These are phyloP conservation scores for Adenanthera pavonina DNA, from an alignment of 306 rosid species.

Conservation along the genomic window DNA sequence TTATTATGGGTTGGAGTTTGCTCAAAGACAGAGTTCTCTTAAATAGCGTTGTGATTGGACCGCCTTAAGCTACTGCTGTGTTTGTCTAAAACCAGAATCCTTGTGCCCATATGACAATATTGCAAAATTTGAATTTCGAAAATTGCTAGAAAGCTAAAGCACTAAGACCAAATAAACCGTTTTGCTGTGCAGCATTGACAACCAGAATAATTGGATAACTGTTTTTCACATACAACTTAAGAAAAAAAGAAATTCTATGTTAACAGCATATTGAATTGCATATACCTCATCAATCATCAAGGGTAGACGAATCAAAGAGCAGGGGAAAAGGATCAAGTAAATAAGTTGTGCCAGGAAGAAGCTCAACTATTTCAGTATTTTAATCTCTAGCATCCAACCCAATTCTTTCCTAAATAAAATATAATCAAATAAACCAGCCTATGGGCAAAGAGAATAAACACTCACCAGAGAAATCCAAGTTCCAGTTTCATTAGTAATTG, in stretches of 20 bases:
- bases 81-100: background rate
- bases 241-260: background rate
- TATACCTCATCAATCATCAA: background rate
- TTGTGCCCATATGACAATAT: conserved; percentile 3
- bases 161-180: conserved; percentile 28
- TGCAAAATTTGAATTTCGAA: conserved; percentile 15
- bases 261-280: background rate
- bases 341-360: conserved; percentile 1
- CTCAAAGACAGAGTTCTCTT: conserved; percentile 5
- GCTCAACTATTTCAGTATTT: conserved; percentile 32
- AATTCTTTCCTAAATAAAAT: conserved; percentile 7
- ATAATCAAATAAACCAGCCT: conserved; percentile 30
- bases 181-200: conserved; percentile 9
- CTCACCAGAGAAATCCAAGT: conserved; percentile 26
- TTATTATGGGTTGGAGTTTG: background rate
- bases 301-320: background rate
- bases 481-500: conserved; percentile 8
- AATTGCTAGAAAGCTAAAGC: conserved; percentile 41
- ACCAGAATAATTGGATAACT: conserved; percentile 6
- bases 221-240: background rate
- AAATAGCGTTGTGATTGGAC: conserved; percentile 19
- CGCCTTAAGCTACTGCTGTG: background rate
- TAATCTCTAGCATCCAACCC: background rate
- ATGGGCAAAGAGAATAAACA: background rate
- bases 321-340: background rate